Base-by-base conservation (phyloP, 495 filamentous ascomycete species). In the Penicillium cinerascens region DNA sequence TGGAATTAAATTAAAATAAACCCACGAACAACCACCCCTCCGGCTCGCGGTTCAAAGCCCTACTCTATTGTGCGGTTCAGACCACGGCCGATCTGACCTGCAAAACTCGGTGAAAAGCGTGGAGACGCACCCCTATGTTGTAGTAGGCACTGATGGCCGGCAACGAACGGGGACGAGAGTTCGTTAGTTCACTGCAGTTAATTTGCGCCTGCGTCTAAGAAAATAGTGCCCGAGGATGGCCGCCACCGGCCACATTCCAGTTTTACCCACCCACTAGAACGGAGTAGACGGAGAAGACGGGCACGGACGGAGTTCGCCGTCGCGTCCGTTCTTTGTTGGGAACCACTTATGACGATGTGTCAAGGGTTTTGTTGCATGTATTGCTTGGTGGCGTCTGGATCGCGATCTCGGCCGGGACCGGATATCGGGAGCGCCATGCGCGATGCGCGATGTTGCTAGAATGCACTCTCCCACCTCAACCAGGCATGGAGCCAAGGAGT, bases 371-470 rank as follows among this genome's bases (percentile, higher is more conserved):
- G 9, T 20, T 9, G 9, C 9, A 20, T 47, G 27, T 38, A 47
- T 47, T 27, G n/a, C n/a, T n/a, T n/a, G 33, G 35, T 21, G 46
- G 22, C 35, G 46, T 29, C n/a, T 27, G 36, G 16, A 48, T 33
- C 39, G 20, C 40, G 40, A 46, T 46, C 22, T 49, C 45, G 51
- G 47, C 47, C 46, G 38, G 42, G 7, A 33, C 26, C 22, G 44
- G 36, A 52, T 56, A 39, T 48, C 38, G 54, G 54, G 39, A 42
- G n/a, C n/a, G n/a, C n/a, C n/a, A n/a, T n/a, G n/a, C 38, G 21
- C 35, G 18, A n/a, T 47, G 35, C 33, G 40, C 5, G 37, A 39
- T 39, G 7, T 29, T 4, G 11, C 26, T 29, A 29, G 26, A 29
- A 29, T 8, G 26, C 1, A 5, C 26, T 29, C 7, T 26, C 26